These are phyloP conservation scores for Suillus fuscotomentosus DNA, from an alignment of 768 basidiomycete species.

Conservation along the genomic window DNA sequence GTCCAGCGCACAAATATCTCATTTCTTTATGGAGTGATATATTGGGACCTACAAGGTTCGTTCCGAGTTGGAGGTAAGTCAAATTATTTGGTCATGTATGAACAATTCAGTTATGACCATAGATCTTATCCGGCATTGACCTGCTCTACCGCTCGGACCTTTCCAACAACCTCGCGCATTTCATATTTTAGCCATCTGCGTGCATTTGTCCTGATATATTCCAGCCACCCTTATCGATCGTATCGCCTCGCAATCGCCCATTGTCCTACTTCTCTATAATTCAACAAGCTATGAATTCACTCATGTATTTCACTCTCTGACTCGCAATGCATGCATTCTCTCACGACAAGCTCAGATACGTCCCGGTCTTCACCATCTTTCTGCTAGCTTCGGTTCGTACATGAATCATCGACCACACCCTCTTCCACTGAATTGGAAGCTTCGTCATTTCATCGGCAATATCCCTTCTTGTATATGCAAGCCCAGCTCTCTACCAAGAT, in stretches of 20 bases:
- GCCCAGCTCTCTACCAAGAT: constrained; percentile 2
- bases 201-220: not conserved
- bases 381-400: constrained; percentile 6
- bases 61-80: not conserved
- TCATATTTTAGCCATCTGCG: not conserved
- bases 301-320: not conserved
- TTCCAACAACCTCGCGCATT: not conserved
- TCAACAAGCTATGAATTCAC: not conserved
- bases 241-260: not conserved
- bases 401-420: not conserved
- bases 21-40: not conserved
- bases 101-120: not conserved
- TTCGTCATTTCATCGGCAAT: not conserved
- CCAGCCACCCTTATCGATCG: not conserved
- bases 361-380: not conserved
- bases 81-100: not conserved
- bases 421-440: not conserved
- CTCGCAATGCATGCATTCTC: not conserved
- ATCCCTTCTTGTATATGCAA: constrained; percentile 1
- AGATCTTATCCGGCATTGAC: not conserved
- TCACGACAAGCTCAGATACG: not conserved
- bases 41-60: not conserved
- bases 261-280: not conserved
- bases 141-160: not conserved
- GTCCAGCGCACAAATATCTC: not conserved